Conservation (phyloP, 148 eudicot genomes). For the Gaultheria prostrata region DNA sequence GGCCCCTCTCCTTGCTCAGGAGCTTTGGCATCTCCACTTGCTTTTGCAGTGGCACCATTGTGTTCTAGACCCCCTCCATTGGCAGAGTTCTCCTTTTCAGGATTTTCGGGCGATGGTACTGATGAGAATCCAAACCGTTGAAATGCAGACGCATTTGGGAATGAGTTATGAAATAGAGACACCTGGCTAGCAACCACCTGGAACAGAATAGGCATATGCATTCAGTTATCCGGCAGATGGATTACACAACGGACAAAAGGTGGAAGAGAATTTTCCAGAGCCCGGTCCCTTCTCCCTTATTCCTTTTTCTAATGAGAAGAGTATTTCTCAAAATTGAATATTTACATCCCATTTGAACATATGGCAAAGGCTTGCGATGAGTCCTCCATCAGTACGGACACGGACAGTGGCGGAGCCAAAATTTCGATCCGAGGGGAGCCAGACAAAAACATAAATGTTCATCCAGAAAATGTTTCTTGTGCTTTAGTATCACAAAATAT, state of each 20-base stretch:
- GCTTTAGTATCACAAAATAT: too few species aligned
- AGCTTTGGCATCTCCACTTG: slow-evolving; percentile 20
- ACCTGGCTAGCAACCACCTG: slow-evolving; percentile 38
- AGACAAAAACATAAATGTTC: too few species aligned
- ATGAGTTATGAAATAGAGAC: slow-evolving; percentile 35
- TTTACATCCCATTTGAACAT: background rate
- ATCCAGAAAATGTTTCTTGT: too few species aligned
- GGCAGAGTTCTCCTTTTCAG: slow-evolving; percentile 42
- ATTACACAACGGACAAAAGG: background rate
- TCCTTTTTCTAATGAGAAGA: background rate
- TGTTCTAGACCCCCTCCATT: slow-evolving; percentile 29
- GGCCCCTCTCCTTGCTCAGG: slow-evolving; percentile 30
- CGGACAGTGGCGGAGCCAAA: background rate
- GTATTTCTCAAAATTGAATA: background rate
- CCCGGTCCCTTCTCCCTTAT: background rate
- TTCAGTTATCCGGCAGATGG: background rate
- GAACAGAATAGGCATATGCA: slow-evolving; percentile 13
- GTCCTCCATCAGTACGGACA: background rate
- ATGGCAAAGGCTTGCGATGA: background rate
- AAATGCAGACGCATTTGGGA: slow-evolving; percentile 29
- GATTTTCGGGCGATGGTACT: slow-evolving; percentile 57
- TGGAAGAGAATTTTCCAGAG: background rate
- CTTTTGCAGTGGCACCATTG: slow-evolving; percentile 32
- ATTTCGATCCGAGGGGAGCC: too few species aligned
- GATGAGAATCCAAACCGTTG: slow-evolving; percentile 65